Evolutionary conservation across 2,329 filamentous ascomycete species (phyloP).

Genomic region (Claviceps sp.): DNA sequence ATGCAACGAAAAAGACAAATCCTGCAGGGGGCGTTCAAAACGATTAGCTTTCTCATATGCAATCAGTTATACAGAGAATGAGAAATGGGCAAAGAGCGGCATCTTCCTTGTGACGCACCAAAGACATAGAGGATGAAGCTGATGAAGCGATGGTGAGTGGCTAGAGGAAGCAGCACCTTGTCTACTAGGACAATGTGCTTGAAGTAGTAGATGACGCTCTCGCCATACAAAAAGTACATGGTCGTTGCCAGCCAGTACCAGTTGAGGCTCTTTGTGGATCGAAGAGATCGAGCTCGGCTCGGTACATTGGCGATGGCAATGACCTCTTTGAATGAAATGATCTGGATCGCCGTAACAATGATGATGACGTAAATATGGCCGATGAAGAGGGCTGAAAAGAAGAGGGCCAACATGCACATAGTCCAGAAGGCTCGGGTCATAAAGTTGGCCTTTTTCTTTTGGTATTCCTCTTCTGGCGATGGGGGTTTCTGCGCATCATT

Average conservation of each 20-base stretch:
- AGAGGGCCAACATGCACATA: constrained; percentile 87
- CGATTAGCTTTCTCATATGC: background rate
- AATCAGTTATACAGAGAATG: background rate
- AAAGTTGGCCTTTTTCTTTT: constrained; percentile 98
- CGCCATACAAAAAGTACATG: constrained; percentile 98
- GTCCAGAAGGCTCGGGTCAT: constrained; percentile 96
- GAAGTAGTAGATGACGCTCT: constrained; percentile 99
- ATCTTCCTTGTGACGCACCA: constrained; percentile 42
- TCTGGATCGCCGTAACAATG: constrained; percentile 85
- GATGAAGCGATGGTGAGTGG: constrained; percentile 96
- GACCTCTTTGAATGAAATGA: constrained; percentile 97
- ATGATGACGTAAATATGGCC: constrained; percentile 96
- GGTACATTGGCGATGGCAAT: constrained; percentile 95
- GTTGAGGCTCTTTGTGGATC: constrained; percentile 90
- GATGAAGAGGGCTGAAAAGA: constrained; percentile 86
- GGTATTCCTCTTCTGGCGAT: constrained; percentile 53
- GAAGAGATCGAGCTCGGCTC: constrained; percentile 76
- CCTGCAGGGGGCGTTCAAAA: constrained; percentile 35
- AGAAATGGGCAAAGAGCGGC: too few relatives aligned
- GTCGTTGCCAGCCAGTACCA: constrained; percentile 99
- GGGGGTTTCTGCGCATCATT: constrained; percentile 25
- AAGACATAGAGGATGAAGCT: constrained; percentile 97
- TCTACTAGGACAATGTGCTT: constrained; percentile 97
- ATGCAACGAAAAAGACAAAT: constrained; percentile 95
- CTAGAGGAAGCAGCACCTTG: constrained; percentile 79